Evolutionary conservation across 164 flowering plant species (phyloP).

Genomic region (Stephania yunnanensis): DNA sequence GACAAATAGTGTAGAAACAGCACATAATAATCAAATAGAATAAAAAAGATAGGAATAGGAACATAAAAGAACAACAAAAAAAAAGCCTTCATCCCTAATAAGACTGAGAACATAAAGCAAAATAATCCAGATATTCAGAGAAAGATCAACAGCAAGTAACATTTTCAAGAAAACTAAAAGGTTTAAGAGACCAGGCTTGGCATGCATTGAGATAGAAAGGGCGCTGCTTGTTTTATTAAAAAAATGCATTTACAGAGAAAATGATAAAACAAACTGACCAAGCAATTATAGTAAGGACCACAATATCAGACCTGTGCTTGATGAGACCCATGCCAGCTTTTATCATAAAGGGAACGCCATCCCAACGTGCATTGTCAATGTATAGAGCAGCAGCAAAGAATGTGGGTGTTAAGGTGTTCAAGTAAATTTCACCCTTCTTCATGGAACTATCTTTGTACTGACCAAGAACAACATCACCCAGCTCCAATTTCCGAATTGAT

Average conservation of each 20-base stretch:
- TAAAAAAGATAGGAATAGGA: too few relatives aligned
- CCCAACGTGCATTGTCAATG: constrained; percentile 72
- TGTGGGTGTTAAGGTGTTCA: constrained; percentile 48
- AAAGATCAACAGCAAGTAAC: neutral
- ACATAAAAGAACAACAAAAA: too few relatives aligned
- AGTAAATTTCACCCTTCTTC: constrained; percentile 31
- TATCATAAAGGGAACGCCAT: constrained; percentile 64
- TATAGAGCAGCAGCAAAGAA: constrained; percentile 50
- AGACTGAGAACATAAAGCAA: neutral
- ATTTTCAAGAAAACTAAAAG: neutral
- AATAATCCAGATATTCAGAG: neutral
- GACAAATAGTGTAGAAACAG: too few relatives aligned
- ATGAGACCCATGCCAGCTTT: constrained; percentile 60
- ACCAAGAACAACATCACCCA: constrained; percentile 44
- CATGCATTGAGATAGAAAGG: neutral
- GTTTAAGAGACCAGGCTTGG: neutral
- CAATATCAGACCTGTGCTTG: constrained; percentile 37
- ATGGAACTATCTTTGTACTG: constrained; percentile 45
- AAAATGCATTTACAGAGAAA: neutral
- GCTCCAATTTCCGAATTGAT: constrained; percentile 45
- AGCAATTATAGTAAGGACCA: neutral
- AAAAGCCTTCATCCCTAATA: too few relatives aligned
- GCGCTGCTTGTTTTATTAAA: neutral
- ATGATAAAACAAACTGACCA: neutral
- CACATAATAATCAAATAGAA: too few relatives aligned